Evolutionary conservation across 2,329 filamentous ascomycete species (phyloP).

Genomic region (Penicillium fuscoglaucum): DNA sequence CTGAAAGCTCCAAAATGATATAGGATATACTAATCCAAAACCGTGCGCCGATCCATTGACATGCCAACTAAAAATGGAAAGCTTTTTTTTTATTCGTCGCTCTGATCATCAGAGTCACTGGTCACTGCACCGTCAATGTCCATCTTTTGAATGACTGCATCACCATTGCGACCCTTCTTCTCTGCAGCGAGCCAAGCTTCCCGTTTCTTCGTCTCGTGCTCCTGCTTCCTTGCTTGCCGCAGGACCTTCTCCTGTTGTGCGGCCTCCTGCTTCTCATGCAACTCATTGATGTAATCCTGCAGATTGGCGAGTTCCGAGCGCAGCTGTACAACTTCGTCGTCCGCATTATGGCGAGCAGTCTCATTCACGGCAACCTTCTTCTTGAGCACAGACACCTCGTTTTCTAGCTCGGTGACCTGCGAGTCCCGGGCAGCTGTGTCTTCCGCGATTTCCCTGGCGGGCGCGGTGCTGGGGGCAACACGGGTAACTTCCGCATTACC

Average conservation of each 20-base stretch:
- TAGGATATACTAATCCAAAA: constrained; percentile 9
- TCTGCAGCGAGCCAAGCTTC: constrained; percentile 49
- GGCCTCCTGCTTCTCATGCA: constrained; percentile 42
- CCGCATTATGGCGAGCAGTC: constrained; percentile 36
- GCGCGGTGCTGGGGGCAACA: constrained; percentile 11
- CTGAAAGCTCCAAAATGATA: constrained; percentile 5
- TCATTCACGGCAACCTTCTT: constrained; percentile 39
- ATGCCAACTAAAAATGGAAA: constrained; percentile 6
- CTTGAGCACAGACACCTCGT: constrained; percentile 43
- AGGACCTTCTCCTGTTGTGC: constrained; percentile 34
- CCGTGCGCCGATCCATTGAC: constrained; percentile 8
- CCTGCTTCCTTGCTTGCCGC: constrained; percentile 42
- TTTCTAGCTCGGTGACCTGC: constrained; percentile 38
- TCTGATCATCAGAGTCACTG: constrained; percentile 40
- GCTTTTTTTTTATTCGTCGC: constrained; percentile 30
- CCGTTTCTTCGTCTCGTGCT: constrained; percentile 41
- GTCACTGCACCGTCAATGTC: constrained; percentile 36
- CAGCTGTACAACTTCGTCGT: constrained; percentile 39
- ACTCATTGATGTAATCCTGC: constrained; percentile 41
- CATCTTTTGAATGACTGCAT: constrained; percentile 41
- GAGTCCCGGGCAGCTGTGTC: constrained; percentile 27
- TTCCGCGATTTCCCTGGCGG: constrained; percentile 11
- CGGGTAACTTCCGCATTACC: constrained; percentile 23
- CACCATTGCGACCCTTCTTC: constrained; percentile 45
- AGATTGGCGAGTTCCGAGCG: constrained; percentile 37